Evolutionary conservation across 352 stramenopile genomes (phyloP).

Genomic region (Hyaloperonospora brassicae): DNA sequence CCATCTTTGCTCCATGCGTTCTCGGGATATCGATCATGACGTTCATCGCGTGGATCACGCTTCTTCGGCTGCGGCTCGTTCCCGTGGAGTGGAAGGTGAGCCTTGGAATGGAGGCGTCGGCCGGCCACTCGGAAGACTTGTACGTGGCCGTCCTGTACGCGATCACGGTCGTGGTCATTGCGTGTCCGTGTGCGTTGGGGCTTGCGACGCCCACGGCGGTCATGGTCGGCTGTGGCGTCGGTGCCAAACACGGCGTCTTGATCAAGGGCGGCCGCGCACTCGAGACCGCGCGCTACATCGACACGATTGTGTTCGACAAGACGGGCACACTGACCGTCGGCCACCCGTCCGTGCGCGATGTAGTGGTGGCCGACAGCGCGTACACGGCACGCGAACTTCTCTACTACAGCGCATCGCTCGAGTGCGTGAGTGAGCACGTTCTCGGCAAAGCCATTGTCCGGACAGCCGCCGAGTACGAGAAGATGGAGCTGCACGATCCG

Average conservation of each 20-base stretch:
- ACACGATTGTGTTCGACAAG: slow-evolving; percentile 90
- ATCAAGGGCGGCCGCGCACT: slow-evolving; percentile 82
- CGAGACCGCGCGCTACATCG: slow-evolving; percentile 77
- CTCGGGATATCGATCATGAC: slow-evolving; percentile 15
- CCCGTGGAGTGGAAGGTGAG: slow-evolving; percentile 13
- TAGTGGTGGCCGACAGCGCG: slow-evolving; percentile 57
- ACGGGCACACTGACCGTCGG: slow-evolving; percentile 88
- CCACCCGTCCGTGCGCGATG: slow-evolving; percentile 70
- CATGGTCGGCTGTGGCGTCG: slow-evolving; percentile 85
- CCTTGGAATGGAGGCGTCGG: slow-evolving; percentile 24
- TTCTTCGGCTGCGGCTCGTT: slow-evolving; percentile 12
- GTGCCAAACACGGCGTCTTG: slow-evolving; percentile 81
- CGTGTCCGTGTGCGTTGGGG: slow-evolving; percentile 76
- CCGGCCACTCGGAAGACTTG: slow-evolving; percentile 59
- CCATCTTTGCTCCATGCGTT: slow-evolving; percentile 27
- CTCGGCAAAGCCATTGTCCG: slow-evolving; percentile 79
- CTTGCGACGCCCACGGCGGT: slow-evolving; percentile 81
- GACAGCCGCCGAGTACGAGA: slow-evolving; percentile 67
- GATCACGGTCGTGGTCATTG: slow-evolving; percentile 86
- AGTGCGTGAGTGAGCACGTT: slow-evolving; percentile 82
- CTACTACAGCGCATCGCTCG: slow-evolving; percentile 74
- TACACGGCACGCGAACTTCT: slow-evolving; percentile 63
- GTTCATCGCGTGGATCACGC: slow-evolving; percentile 13
- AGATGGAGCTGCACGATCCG: slow-evolving; percentile 64
- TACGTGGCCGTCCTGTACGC: slow-evolving; percentile 77